Base-by-base conservation (phyloP, 129 eudicot genomes). In the Escallonia rubra region DNA sequence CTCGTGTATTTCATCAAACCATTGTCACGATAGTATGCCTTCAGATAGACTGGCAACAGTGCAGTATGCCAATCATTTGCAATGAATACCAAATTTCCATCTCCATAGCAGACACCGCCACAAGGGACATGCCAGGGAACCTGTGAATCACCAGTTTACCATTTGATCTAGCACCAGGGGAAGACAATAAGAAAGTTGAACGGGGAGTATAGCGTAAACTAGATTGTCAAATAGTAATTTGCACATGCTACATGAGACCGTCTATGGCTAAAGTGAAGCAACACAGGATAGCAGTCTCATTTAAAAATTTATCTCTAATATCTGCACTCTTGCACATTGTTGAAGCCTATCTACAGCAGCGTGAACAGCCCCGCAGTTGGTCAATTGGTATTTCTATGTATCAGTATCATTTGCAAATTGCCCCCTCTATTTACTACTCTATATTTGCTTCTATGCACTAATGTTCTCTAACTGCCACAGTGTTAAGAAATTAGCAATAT, bases 41-140 rank as follows among this genome's bases (percentile, higher is more conserved):
- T 94, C 13, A 94, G 90, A 76, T 94, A 94, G 54, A 94, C 99
- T 3, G 99, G 97, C 66, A 94, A 75, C 51, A 94, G 71, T 41
- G 99, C 99, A 63, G 99, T 94, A 75, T 94, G 99, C 97, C 99
- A 94, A 74, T 94, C 99, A 74, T 94, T 94, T 66, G 99, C 99
- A 67, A 94, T 83, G 75, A 94, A 94, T 56, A 80, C 99, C 71
- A 94, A 81, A 78, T 94, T 94, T 75, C 97, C 99, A 74, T 94
- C 99, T 57, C 99, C 97, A 64, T 90, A 94, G 83, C 99, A 87
- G 67, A 68, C 59, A 45, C 97, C 99, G 50, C 99, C 99, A 79
- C 99, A 90, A 39, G 99, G 97, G 40, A 94, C 97, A 63, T 90
- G 73, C 96, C 96, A 94, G 43, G 97, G 99, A 67, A 83, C 93